phyloP scores from a whole-genome alignment of 345 rosid genomes.

The Murraya paniculata region DNA sequence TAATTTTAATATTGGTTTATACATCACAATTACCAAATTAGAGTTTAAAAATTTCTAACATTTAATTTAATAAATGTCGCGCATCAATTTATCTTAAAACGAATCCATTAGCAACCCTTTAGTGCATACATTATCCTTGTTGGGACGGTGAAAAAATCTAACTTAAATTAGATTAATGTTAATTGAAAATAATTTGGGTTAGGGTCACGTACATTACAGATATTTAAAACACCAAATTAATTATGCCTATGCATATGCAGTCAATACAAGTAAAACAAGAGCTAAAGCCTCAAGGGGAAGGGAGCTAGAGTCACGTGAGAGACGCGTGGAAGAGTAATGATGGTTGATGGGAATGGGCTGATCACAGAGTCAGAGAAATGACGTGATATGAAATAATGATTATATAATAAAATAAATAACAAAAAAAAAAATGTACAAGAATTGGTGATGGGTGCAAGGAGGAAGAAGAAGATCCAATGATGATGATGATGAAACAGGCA shows the following conservation, averaged over 20 bases:
- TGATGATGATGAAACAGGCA: not conserved
- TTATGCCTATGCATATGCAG: not conserved
- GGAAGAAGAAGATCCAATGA: not conserved
- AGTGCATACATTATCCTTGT: too few species aligned
- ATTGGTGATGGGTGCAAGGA: not conserved
- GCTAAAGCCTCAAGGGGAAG: not conserved
- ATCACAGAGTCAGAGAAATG: slow-evolving; percentile 15
- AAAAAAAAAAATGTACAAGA: not conserved
- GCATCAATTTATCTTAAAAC: too few species aligned
- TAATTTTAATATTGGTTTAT: too few species aligned
- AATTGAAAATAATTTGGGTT: not conserved
- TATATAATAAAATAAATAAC: not conserved
- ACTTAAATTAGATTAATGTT: not conserved
- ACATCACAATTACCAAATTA: too few species aligned
- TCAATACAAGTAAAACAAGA: not conserved
- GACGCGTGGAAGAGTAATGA: slow-evolving; percentile 19
- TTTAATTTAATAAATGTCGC: too few species aligned
- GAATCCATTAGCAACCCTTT: too few species aligned
- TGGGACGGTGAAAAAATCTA: too few species aligned
- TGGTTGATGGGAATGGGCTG: not conserved
- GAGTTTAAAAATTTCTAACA: too few species aligned
- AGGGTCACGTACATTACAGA: not conserved
- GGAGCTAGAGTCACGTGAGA: slow-evolving; percentile 32
- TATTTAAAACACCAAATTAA: too few species aligned
- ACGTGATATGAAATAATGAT: slow-evolving; percentile 17